Conservation (phyloP, 345 rosid species). For the Boechera stricta region DNA sequence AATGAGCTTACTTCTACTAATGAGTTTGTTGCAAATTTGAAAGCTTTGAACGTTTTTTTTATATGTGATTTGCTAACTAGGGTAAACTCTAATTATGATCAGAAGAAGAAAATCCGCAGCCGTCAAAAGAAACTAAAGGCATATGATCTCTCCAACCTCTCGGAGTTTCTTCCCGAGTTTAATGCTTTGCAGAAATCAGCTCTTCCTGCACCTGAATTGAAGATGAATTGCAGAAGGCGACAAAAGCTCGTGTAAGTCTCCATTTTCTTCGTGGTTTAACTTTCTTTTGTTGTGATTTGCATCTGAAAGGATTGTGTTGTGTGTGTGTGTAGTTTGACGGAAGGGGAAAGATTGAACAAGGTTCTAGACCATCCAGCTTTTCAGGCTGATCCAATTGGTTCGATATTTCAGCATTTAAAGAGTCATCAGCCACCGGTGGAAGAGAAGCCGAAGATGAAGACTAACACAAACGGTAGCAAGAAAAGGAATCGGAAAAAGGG, state of each 20-base stretch:
- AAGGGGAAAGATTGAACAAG: constrained; percentile 61
- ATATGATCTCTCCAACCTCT: constrained; percentile 68
- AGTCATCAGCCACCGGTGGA: constrained; percentile 67
- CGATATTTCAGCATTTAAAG: constrained; percentile 70
- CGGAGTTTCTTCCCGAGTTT: constrained; percentile 81
- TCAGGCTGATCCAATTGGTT: constrained; percentile 72
- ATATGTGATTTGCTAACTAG: neutral
- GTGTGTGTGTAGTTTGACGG: constrained; percentile 58
- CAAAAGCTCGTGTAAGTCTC: constrained; percentile 63
- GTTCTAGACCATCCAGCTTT: constrained; percentile 76
- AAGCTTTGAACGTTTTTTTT: neutral
- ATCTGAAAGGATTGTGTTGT: constrained; percentile 18
- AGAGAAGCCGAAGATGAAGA: constrained; percentile 64
- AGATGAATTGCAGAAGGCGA: constrained; percentile 76
- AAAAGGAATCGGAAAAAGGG: constrained; percentile 55
- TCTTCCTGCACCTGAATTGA: constrained; percentile 50
- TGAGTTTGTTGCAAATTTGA: neutral
- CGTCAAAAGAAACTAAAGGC: constrained; percentile 77
- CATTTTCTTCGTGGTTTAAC: neutral
- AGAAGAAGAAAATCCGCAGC: constrained; percentile 61
- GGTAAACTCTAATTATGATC: constrained; percentile 17
- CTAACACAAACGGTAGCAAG: constrained; percentile 55
- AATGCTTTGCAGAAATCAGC: constrained; percentile 46
- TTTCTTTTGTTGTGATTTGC: neutral
- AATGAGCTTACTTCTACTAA: neutral